Conservation (phyloP, 2,329 filamentous ascomycete genomes). For the Arthrobotrys conoides region DNA sequence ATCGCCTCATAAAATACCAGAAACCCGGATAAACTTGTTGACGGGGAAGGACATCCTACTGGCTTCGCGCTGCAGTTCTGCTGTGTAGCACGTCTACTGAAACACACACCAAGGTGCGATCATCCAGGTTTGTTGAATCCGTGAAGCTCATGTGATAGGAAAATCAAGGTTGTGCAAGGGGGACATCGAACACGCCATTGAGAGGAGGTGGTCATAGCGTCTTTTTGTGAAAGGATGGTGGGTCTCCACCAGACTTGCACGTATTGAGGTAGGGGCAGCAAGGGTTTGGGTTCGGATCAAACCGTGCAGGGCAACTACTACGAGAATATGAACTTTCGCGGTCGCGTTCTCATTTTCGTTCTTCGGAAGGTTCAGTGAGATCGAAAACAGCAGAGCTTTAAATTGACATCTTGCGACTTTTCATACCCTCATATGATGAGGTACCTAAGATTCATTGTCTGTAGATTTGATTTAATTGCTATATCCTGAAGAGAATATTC, state of each 20-base stretch:
- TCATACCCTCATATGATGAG: background rate
- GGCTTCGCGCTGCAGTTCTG: conserved; percentile 20
- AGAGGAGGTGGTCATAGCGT: conserved; percentile 55
- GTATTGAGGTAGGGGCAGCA: conserved; percentile 18
- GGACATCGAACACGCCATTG: conserved; percentile 40
- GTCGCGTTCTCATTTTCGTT: conserved; percentile 5
- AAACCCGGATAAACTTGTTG: conserved; percentile 51
- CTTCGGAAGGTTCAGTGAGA: background rate
- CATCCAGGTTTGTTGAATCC: conserved; percentile 22
- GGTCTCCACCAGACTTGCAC: conserved; percentile 13
- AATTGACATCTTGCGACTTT: background rate
- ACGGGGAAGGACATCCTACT: conserved; percentile 3
- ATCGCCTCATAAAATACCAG: conserved; percentile 33
- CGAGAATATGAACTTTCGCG: background rate
- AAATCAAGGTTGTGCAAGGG: conserved; percentile 56
- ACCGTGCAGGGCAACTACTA: conserved; percentile 19
- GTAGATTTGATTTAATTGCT: too few relatives aligned
- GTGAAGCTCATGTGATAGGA: conserved; percentile 60
- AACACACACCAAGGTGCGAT: conserved; percentile 44
- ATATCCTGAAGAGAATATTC: too few relatives aligned
- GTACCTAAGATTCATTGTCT: too few relatives aligned
- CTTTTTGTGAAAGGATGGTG: conserved; percentile 18
- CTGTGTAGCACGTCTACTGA: conserved; percentile 16
- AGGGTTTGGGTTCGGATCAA: conserved; percentile 27
- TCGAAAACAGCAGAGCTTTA: too few relatives aligned